Conservation (phyloP, 495 filamentous ascomycete genomes). For the Parachaetomium inaequale region DNA sequence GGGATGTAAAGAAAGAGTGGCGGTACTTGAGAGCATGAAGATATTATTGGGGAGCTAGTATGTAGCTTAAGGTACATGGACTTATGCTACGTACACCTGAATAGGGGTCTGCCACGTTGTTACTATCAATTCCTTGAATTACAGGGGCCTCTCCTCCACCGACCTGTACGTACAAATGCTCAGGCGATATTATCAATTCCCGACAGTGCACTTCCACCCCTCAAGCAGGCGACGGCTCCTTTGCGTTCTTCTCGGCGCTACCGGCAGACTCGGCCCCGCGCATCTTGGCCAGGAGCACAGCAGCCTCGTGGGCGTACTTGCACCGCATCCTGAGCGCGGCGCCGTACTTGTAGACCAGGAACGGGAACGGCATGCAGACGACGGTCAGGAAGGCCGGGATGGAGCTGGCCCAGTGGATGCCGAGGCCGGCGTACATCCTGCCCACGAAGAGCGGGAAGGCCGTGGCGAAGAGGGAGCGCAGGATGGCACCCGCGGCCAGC, state of each 20-base stretch:
- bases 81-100: no score
- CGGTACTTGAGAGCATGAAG: no score
- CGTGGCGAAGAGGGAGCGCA: constrained; percentile 68
- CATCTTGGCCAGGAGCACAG: neutral
- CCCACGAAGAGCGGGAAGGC: constrained; percentile 81
- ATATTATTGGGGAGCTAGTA: no score
- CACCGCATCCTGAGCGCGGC: neutral
- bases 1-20: no score
- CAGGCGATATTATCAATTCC: no score
- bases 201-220: neutral
- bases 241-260: neutral
- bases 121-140: neutral
- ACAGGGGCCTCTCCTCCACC: neutral
- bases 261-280: neutral
- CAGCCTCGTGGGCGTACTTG: neutral
- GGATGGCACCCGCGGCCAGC: constrained; percentile 70
- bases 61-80: no score
- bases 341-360: constrained; percentile 78
- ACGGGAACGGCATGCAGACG: constrained; percentile 74
- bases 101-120: neutral
- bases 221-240: neutral
- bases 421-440: constrained; percentile 65
- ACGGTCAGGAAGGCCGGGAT: constrained; percentile 76
- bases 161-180: neutral
- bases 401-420: constrained; percentile 74